Base-by-base conservation (phyloP, 116 monocot species). In the Posidonia oceanica region DNA sequence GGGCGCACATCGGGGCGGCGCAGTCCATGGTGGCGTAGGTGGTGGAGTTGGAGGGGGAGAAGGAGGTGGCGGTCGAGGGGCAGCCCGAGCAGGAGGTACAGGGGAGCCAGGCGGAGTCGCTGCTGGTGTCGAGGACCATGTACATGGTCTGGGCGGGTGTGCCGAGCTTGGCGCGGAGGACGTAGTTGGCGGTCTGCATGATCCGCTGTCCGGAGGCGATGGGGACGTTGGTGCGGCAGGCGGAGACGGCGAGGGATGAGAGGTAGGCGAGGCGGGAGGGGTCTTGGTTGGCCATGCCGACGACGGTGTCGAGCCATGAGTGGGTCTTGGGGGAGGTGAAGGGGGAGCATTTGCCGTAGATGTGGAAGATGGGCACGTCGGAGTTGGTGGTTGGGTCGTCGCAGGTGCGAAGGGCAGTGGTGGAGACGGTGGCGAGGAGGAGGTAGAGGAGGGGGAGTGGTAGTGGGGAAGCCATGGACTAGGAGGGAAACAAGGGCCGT, bases 51-150 rank as follows among this genome's bases (percentile, higher is more conserved):
- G 78, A 22, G 54, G 73, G 51, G 36, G 88, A 78, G 15, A 71
- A 72, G 74, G 77, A 69, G 66, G 78, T 14, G 51, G 59, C 66
- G 3, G 81, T 41, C 22, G 84, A 14, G 22, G 81, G 71, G 78
- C 89, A 93, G 14, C 74, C 73, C 56, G 39, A 4, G 84, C 93
- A 89, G 5, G 83, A 80, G 22, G 84, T 55, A 79, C 89, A 89
- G 36, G 87, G 87, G 20, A 83, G 75, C 83, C 82, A 94, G 0
- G 90, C 66, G 13, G 80, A 61, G 72, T 94, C 94, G 68, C 76
- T 69, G 85, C 85, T 80, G 64, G 90, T 85, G 76, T 96, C 96
- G 59, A 96, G 83, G 68, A 81, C 82, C 63, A 89, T 85, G 73
- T 76, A 80, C 77, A 96, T 80, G 68, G 68, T 63, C 75, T 96